Percentiles rank a stretch among this genome's conserved stretches.
These are phyloP conservation scores for Asterella californica DNA, from an alignment of 225 moss, liverwort and hornwort species.

Conservation along the genomic window DNA sequence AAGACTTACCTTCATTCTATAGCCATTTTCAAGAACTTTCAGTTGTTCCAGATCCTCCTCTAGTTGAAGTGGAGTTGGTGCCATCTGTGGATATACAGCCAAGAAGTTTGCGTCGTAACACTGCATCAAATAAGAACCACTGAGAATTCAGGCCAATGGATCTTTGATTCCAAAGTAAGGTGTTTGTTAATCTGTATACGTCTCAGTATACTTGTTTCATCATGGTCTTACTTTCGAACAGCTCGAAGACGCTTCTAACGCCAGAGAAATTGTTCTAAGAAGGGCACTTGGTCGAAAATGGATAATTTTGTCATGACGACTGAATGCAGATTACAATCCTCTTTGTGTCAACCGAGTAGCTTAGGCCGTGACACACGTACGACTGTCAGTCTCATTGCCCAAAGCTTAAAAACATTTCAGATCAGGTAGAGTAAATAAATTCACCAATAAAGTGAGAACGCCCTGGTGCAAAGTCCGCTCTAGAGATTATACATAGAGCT, in stretches of 20 bases:
- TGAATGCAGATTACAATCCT: too few relatives aligned
- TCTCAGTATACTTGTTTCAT: neutral
- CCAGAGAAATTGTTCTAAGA: too few relatives aligned
- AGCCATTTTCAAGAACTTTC: conserved; percentile 91
- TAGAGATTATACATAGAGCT: neutral
- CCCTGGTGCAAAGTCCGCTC: neutral
- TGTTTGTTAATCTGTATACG: neutral
- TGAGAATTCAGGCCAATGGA: neutral
- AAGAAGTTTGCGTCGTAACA: conserved; percentile 86
- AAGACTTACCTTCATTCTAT: conserved; percentile 72
- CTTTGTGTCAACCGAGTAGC: too few relatives aligned
- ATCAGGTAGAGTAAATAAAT: neutral
- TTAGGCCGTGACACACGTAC: too few relatives aligned
- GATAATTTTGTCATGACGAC: too few relatives aligned
- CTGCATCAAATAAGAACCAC: conserved; percentile 33
- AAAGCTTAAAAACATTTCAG: too few relatives aligned
- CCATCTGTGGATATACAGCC: conserved; percentile 63
- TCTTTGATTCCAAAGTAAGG: neutral
- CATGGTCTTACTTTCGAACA: neutral
- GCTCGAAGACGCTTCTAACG: too few relatives aligned
- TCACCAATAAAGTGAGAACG: neutral
- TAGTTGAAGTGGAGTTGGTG: conserved; percentile 70
- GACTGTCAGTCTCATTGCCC: too few relatives aligned
- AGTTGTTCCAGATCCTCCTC: conserved; percentile 97
- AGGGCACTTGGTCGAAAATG: too few relatives aligned